Conservation (phyloP, 2,329 filamentous ascomycete genomes). For the Fusarium kyushuense region DNA sequence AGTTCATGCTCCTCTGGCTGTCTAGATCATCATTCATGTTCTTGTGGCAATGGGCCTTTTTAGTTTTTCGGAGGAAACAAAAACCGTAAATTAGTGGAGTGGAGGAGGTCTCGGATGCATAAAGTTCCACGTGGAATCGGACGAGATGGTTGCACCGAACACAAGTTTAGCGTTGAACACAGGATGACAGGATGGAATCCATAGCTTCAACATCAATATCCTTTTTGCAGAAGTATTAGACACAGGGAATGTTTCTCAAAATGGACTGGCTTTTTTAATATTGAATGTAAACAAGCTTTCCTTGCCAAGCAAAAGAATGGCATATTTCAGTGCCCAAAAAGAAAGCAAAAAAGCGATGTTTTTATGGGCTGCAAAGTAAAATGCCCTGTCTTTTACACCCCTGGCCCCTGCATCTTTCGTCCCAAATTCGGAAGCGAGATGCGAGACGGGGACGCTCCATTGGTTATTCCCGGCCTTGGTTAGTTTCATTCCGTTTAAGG, state of each 20-base stretch:
- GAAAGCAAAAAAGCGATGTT: background rate
- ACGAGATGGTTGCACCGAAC: conserved; percentile 26
- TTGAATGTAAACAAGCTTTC: background rate
- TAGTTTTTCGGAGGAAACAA: background rate
- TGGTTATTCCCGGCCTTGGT: conserved; percentile 32
- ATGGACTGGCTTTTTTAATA: background rate
- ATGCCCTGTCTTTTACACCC: conserved; percentile 18
- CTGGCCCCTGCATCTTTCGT: conserved; percentile 28
- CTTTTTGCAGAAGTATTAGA: background rate
- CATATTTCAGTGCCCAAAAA: background rate
- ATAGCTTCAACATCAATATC: no score
- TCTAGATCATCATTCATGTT: background rate
- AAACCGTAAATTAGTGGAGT: background rate
- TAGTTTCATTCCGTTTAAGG: conserved; percentile 7
- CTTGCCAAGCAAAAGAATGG: background rate
- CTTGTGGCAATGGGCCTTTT: background rate
- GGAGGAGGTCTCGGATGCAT: conserved; percentile 29
- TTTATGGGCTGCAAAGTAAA: background rate
- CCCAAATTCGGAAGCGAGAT: conserved; percentile 16
- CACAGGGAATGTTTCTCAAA: background rate
- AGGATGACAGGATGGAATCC: background rate
- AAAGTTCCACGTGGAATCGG: conserved; percentile 39
- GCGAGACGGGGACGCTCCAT: conserved; percentile 13
- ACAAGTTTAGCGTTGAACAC: conserved; percentile 11
- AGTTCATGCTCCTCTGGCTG: background rate